Evolutionary conservation across 1,139 yeast genomes (phyloP).

Genomic region (Lodderomyces elongisporus): DNA sequence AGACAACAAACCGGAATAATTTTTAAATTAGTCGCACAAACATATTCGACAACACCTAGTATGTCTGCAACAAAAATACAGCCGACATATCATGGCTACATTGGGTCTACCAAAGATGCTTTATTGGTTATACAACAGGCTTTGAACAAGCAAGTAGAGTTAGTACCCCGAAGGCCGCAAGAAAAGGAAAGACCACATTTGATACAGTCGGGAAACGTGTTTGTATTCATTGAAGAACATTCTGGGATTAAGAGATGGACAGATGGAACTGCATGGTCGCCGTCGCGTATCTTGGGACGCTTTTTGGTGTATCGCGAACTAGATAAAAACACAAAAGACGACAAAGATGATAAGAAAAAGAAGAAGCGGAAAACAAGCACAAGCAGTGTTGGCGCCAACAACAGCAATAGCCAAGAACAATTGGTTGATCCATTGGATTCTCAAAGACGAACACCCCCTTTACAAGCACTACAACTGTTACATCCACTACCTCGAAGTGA

Average conservation of each 20-base stretch:
- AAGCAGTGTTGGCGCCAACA: neutral
- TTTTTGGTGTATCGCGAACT: constrained; percentile 79
- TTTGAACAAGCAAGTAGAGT: constrained; percentile 52
- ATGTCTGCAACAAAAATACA: constrained; percentile 25
- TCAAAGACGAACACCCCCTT: neutral
- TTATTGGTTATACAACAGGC: constrained; percentile 76
- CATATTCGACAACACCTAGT: no score
- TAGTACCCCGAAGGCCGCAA: constrained; percentile 77
- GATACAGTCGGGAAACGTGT: constrained; percentile 74
- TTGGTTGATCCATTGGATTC: constrained; percentile 6
- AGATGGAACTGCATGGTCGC: constrained; percentile 90
- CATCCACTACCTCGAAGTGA: constrained; percentile 17
- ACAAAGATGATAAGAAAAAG: constrained; percentile 28
- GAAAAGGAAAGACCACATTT: constrained; percentile 67
- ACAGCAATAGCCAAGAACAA: neutral
- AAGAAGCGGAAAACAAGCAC: constrained; percentile 23
- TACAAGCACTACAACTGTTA: no score
- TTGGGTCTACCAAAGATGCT: constrained; percentile 81
- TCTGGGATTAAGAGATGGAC: constrained; percentile 93
- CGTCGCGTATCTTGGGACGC: constrained; percentile 78
- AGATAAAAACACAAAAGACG: constrained; percentile 46
- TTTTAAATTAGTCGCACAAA: no score
- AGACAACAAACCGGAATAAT: no score
- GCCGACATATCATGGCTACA: constrained; percentile 75
- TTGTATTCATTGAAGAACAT: constrained; percentile 76